phyloP scores from a whole-genome alignment of 2,329 filamentous ascomycete species.

The Penicillium hesseltinei region DNA sequence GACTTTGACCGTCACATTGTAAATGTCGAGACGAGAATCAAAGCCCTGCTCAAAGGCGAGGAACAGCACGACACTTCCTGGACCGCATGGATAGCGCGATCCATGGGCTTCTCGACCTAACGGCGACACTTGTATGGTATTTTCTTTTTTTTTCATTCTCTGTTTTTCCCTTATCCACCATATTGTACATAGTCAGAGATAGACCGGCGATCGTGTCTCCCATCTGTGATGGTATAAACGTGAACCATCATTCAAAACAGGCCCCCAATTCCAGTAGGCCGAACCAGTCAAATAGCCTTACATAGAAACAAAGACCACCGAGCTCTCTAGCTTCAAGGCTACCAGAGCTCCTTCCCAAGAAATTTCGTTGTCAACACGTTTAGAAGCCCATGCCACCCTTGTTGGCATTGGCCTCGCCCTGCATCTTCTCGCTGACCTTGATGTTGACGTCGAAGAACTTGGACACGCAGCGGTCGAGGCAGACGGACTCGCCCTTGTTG shows the following conservation, averaged over 20 bases:
- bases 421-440: constrained; percentile 96
- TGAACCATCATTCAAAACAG: constrained; percentile 17
- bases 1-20: constrained; percentile 78
- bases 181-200: constrained; percentile 29
- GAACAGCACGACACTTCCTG: constrained; percentile 62
- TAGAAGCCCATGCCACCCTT: constrained; percentile 56
- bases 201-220: constrained; percentile 18
- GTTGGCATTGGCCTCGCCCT: constrained; percentile 70
- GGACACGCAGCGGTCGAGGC: constrained; percentile 91
- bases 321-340: constrained; percentile 1
- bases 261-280: neutral
- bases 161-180: constrained; percentile 20
- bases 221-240: constrained; percentile 24
- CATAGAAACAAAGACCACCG: neutral
- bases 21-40: constrained; percentile 65
- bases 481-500: constrained; percentile 98
- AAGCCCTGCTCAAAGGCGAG: constrained; percentile 61
- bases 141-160: constrained; percentile 19
- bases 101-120: constrained; percentile 25
- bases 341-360: constrained; percentile 1
- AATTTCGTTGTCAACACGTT: constrained; percentile 13
- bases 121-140: constrained; percentile 20
- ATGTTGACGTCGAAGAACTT: constrained; percentile 99
- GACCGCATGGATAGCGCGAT: constrained; percentile 55
- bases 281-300: constrained; percentile 13